Evolutionary conservation across 2,329 filamentous ascomycete species (phyloP), one percentile per base, ranked within the genome.

Genomic region (Pestalotiopsis sp.): DNA sequence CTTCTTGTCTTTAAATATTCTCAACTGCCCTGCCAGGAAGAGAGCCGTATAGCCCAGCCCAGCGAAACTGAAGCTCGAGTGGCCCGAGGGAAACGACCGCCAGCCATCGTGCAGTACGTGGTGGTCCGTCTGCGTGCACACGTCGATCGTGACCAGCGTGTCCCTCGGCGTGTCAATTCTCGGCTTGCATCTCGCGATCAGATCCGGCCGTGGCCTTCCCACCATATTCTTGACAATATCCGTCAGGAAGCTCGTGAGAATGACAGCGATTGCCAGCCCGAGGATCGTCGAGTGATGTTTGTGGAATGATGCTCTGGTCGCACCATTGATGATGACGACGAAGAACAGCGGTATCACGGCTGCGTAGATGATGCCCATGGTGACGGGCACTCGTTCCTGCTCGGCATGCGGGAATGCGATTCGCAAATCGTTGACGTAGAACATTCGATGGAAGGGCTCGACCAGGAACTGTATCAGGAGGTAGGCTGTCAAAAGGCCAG

Each of bases 391-490:
- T 71, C 94, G 89, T 80, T 99, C 95, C 64, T 92, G 82, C 68
- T 92, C 86, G 25, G 96, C 94, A 81, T 97, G 92, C 0, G 96
- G 96, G 76, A 92, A 98, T 72, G 93, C 91, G 69, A 98, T 94
- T 64, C 90, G 85, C 27, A 93, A 87, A 78, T 98, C 94, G 78
- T 94, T 92, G 71, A 98, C 88, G 72, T 90, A 92, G 82, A 99
- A 98, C 89, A 98, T 92, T 81, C 93, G 94, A 79, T 98, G 94
- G 79, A 98, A 98, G 0, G 96, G 96, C 70, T 91, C 90, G 74
- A 93, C 87, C 72, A 92, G 85, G 74, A 92, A 83, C 80, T 90
- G 85, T 58, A 93, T 85, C 87, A 90, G 75, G 20, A 92, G 80
- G 80, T 93, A 96, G 65, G 86, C 88, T 4, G 85, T 82, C 7